These are phyloP conservation scores for Phytopythium aichiense DNA, from an alignment of 352 stramenopile species.

Conservation along the genomic window DNA sequence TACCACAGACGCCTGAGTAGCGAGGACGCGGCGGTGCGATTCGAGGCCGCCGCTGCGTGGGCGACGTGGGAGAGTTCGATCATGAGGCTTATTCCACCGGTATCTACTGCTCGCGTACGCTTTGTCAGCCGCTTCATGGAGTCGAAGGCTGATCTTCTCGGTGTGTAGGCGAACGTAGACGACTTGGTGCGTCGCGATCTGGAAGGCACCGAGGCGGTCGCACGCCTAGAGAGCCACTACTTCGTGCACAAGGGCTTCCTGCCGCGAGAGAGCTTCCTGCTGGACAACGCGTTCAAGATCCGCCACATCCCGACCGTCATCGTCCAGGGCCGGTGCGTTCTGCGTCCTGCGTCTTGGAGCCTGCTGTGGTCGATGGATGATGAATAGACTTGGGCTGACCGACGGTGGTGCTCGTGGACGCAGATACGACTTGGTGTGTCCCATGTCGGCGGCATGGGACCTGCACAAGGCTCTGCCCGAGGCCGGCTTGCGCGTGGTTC, in stretches of 20 bases:
- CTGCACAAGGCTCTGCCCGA: constrained; percentile 59
- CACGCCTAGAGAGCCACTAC: constrained; percentile 93
- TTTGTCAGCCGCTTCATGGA: not conserved
- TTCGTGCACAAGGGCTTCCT: constrained; percentile 91
- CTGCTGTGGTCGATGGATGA: too few relatives aligned
- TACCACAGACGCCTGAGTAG: constrained; percentile 88
- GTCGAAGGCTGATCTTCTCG: not conserved
- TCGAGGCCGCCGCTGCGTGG: constrained; percentile 84
- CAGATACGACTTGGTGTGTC: constrained; percentile 77
- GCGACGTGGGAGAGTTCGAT: constrained; percentile 89
- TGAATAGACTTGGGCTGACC: constrained; percentile 15
- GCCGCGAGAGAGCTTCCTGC: constrained; percentile 79
- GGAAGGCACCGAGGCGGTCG: constrained; percentile 89
- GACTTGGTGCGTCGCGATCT: constrained; percentile 73
- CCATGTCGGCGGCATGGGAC: constrained; percentile 66
- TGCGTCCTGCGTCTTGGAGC: not conserved
- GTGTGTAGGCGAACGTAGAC: constrained; percentile 38
- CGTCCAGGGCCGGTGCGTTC: constrained; percentile 76
- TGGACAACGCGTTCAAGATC: constrained; percentile 89
- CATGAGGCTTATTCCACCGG: constrained; percentile 75
- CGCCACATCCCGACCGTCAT: constrained; percentile 91
- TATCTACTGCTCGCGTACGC: too few relatives aligned
- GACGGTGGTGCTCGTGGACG: constrained; percentile 50
- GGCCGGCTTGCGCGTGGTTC: constrained; percentile 43
- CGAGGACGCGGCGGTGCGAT: constrained; percentile 75